A percentile compares a stretch with the other conserved stretches of the same genome.
These are phyloP conservation scores for Lithospermum erythrorhizon DNA, from an alignment of 257 asterid genomes.

Conservation along the genomic window DNA sequence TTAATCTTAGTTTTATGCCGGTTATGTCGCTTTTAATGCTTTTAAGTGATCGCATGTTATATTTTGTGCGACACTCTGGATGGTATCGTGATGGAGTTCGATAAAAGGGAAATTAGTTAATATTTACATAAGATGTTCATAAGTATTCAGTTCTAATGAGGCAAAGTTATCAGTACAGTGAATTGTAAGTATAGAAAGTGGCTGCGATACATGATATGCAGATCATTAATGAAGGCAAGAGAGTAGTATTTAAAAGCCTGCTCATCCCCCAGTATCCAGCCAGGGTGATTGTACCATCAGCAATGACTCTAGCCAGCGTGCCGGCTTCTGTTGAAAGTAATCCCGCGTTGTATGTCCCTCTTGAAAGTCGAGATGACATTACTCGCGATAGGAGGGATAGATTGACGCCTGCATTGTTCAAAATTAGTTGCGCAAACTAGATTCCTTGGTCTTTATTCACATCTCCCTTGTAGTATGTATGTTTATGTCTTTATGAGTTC, in stretches of 20 bases:
- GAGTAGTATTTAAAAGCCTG: slow-evolving; percentile 42
- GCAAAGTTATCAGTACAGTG: slow-evolving; percentile 28
- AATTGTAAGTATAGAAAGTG: slow-evolving; percentile 53
- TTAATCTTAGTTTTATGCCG: too few relatives aligned
- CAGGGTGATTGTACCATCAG: slow-evolving; percentile 52
- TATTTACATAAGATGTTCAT: too few relatives aligned
- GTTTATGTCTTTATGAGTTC: neutral
- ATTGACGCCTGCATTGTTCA: slow-evolving; percentile 38
- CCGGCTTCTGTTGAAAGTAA: slow-evolving; percentile 71
- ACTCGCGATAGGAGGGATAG: slow-evolving; percentile 59
- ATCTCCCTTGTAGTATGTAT: neutral
- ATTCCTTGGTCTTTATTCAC: neutral
- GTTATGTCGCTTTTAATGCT: too few relatives aligned
- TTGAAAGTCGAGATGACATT: slow-evolving; percentile 61
- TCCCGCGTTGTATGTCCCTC: slow-evolving; percentile 64
- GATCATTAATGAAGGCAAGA: slow-evolving; percentile 50
- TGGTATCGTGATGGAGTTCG: too few relatives aligned
- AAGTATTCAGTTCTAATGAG: neutral
- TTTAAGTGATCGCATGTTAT: too few relatives aligned
- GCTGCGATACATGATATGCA: slow-evolving; percentile 48
- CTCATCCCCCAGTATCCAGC: slow-evolving; percentile 55
- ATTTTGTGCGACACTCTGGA: too few relatives aligned
- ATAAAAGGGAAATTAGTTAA: too few relatives aligned
- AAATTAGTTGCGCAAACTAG: neutral
- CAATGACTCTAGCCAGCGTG: slow-evolving; percentile 59